Evolutionary conservation across 805 yeast species (phyloP).

Genomic region (Cyberlindnera mrakii): DNA sequence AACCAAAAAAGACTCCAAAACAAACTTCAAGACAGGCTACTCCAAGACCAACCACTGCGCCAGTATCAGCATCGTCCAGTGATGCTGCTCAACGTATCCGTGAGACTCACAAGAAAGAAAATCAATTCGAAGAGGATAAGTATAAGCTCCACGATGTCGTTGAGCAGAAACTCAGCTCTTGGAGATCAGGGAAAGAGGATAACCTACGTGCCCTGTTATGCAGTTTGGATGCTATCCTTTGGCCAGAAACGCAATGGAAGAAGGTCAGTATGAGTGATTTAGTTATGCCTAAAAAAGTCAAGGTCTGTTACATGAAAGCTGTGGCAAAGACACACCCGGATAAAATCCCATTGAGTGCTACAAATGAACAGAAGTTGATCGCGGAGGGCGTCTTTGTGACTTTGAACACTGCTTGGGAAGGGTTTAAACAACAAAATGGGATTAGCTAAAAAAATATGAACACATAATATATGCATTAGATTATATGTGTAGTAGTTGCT

Average conservation of each 20-base stretch:
- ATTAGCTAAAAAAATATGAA: constrained; percentile 22
- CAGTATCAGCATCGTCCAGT: constrained; percentile 12
- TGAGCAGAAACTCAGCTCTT: constrained; percentile 42
- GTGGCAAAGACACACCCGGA: constrained; percentile 89
- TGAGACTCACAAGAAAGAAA: constrained; percentile 39
- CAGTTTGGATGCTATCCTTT: constrained; percentile 58
- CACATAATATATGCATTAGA: no score
- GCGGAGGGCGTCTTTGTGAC: constrained; percentile 84
- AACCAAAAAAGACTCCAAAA: constrained; percentile 16
- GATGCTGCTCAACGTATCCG: constrained; percentile 50
- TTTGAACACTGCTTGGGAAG: constrained; percentile 87
- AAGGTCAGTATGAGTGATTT: constrained; percentile 64
- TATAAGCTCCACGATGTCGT: constrained; percentile 60
- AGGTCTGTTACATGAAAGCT: constrained; percentile 80
- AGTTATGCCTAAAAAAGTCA: constrained; percentile 85
- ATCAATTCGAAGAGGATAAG: constrained; percentile 48
- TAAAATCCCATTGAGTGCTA: constrained; percentile 55
- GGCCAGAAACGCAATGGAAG: constrained; percentile 65
- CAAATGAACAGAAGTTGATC: constrained; percentile 69
- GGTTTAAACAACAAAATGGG: constrained; percentile 55
- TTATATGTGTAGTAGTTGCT: neutral
- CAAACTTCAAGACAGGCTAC: constrained; percentile 4
- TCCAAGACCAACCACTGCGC: constrained; percentile 5
- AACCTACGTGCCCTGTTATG: constrained; percentile 75
- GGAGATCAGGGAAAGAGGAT: constrained; percentile 75